Evolutionary conservation across 1,139 yeast species (phyloP).

Genomic region (Pichia sp.): DNA sequence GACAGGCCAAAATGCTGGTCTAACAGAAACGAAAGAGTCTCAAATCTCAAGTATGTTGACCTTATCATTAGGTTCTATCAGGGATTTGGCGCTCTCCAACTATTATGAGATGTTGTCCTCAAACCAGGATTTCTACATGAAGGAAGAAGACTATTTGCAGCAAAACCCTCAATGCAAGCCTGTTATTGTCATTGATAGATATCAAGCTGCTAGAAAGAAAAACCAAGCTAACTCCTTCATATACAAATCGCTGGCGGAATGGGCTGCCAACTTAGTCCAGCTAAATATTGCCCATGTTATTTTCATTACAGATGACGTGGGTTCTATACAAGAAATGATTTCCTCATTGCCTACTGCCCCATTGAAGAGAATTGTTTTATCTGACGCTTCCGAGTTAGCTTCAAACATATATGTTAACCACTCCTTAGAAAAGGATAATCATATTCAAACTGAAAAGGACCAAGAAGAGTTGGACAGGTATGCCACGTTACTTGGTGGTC

Average conservation of each 20-base stretch:
- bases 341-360: slow-evolving; percentile 82
- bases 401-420: slow-evolving; percentile 68
- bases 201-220: slow-evolving; percentile 50
- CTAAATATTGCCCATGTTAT: slow-evolving; percentile 86
- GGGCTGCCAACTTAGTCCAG: slow-evolving; percentile 78
- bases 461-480: slow-evolving; percentile 45
- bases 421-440: slow-evolving; percentile 40
- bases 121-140: slow-evolving; percentile 35
- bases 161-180: slow-evolving; percentile 87
- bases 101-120: slow-evolving; percentile 32
- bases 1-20: slow-evolving; percentile 91
- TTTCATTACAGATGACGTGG: slow-evolving; percentile 79
- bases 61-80: slow-evolving; percentile 66
- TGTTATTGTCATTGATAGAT: slow-evolving; percentile 76
- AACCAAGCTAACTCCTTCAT: slow-evolving; percentile 58
- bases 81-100: slow-evolving; percentile 57
- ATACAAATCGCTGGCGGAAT: slow-evolving; percentile 73
- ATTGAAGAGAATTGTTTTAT: slow-evolving; percentile 65
- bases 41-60: slow-evolving; percentile 80
- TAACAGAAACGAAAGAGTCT: slow-evolving; percentile 78
- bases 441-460: slow-evolving; percentile 22
- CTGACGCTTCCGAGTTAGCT: slow-evolving; percentile 74
- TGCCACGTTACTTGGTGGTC: slow-evolving; percentile 81
- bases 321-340: slow-evolving; percentile 63
- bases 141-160: slow-evolving; percentile 79